These are phyloP conservation scores for Beauveria medogensis DNA, from an alignment of 2,329 filamentous ascomycete species.

Conservation along the genomic window DNA sequence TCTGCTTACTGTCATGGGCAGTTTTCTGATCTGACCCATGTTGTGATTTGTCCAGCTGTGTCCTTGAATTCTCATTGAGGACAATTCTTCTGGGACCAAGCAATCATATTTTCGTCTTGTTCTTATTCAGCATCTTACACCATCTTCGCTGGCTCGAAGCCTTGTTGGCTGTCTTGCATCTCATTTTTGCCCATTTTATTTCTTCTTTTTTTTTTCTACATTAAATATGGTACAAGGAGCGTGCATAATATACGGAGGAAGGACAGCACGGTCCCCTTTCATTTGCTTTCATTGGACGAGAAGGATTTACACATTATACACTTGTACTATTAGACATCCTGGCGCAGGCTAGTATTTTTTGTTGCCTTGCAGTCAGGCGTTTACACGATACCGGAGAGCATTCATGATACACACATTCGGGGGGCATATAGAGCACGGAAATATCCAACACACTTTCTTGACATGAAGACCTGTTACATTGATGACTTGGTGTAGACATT, in stretches of 20 bases:
- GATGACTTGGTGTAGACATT: slow-evolving; percentile 11
- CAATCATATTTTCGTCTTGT: background rate
- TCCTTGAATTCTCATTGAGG: background rate
- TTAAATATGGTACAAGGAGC: slow-evolving; percentile 6
- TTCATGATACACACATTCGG: slow-evolving; percentile 10
- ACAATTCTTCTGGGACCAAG: background rate
- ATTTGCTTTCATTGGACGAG: slow-evolving; percentile 1
- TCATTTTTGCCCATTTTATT: background rate
- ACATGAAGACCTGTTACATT: slow-evolving; percentile 6
- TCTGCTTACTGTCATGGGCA: background rate
- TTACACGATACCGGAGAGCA: slow-evolving; percentile 7
- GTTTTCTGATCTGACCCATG: background rate
- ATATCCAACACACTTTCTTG: slow-evolving; percentile 9
- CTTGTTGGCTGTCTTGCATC: background rate
- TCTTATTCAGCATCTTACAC: background rate
- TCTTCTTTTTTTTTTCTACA: background rate
- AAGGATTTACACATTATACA: slow-evolving; percentile 8
- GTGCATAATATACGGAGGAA: slow-evolving; percentile 9
- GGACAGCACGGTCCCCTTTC: background rate
- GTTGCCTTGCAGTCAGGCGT: background rate
- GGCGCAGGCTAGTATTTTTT: background rate
- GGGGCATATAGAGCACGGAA: slow-evolving; percentile 8
- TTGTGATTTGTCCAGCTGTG: background rate
- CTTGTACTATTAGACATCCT: slow-evolving; percentile 10
- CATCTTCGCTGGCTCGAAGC: slow-evolving; percentile 18